Evolutionary conservation across 495 filamentous ascomycete species (phyloP), one percentile per base, ranked within the genome.

Genomic region (Niebla homalea): DNA sequence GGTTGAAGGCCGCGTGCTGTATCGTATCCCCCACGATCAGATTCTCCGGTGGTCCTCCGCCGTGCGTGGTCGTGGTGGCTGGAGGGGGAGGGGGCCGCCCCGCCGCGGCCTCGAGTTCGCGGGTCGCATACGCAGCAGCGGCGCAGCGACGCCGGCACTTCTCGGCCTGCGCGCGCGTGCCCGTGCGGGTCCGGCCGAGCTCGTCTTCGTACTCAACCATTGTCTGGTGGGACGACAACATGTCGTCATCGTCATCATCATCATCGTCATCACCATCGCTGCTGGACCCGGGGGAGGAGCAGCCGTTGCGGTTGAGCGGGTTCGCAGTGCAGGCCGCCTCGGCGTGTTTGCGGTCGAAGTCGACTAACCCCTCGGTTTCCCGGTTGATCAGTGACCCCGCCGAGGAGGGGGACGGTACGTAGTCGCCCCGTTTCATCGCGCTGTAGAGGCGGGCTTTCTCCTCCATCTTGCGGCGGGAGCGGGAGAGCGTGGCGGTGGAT

Each of bases 311-410:
- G 14, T 62, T 59, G 14, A 63, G 60, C 12, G 70, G 68, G 11
- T 60, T 63, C 65, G 64, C 40, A 79, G 62, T 6, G 26, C 26
- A 3, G 26, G 26, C 26, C 36, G 66, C 62, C 56, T 93, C 86
- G 0, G 81, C 87, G 87, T 90, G 95, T 65, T 97, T 98, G 39
- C 79, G 71, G 65, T 96, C 89, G 60, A 97, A 98, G 68, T 98
- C 92, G 0, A 98, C 81, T 19, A 90, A 67, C 8, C 65, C 76
- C 58, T 74, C 61, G 2, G 59, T 59, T 2, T 64, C 69, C 37
- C 62, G 60, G 43, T 64, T 66, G 7, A 49, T 54, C 4, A 41
- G 36, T 0, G 53, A 48, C 16, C 35, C 35, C 0, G 37, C n/a
- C n/a, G n/a, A n/a, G n/a, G 64, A 0, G 63, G 60, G 7, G n/a